phyloP scores from a whole-genome alignment of 257 asterid genomes.

The Nicotiana knightiana region DNA sequence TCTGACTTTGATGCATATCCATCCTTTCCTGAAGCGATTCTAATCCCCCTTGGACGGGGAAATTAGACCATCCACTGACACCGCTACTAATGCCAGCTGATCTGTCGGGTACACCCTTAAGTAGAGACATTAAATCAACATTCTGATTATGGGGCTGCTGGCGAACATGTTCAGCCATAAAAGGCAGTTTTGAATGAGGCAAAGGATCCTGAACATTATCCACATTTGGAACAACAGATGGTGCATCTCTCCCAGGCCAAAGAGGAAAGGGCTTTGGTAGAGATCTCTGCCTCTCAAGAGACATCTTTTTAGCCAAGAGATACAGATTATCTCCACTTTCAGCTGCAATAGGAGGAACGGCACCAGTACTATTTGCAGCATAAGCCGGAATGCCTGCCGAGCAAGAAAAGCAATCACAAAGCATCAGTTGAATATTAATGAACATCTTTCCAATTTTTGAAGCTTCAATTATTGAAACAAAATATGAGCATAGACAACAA shows the following conservation, averaged over 20 bases:
- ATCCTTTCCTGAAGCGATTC: slow-evolving; percentile 57
- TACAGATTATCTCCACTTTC: slow-evolving; percentile 53
- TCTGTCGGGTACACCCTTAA: slow-evolving; percentile 53
- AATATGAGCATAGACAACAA: neutral
- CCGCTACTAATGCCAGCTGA: slow-evolving; percentile 46
- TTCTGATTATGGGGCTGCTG: slow-evolving; percentile 48
- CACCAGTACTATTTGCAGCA: slow-evolving; percentile 37
- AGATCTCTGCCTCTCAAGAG: slow-evolving; percentile 77
- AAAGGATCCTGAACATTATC: slow-evolving; percentile 46
- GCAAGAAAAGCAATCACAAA: neutral
- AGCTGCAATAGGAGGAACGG: slow-evolving; percentile 40
- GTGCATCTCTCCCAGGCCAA: slow-evolving; percentile 64
- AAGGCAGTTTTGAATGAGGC: slow-evolving; percentile 44
- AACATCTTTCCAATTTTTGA: neutral
- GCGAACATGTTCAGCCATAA: slow-evolving; percentile 44
- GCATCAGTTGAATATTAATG: neutral
- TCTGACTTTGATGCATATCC: slow-evolving; percentile 58
- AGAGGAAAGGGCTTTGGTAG: slow-evolving; percentile 46
- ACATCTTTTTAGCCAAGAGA: slow-evolving; percentile 51
- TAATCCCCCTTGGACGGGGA: slow-evolving; percentile 59
- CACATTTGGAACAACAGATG: slow-evolving; percentile 35
- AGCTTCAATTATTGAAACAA: slow-evolving; percentile 1
- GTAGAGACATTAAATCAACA: slow-evolving; percentile 53
- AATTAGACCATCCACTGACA: slow-evolving; percentile 60
- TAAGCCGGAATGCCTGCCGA: slow-evolving; percentile 68